Evolutionary conservation across 306 rosid species (phyloP).

Genomic region (Castanea mollissima): DNA sequence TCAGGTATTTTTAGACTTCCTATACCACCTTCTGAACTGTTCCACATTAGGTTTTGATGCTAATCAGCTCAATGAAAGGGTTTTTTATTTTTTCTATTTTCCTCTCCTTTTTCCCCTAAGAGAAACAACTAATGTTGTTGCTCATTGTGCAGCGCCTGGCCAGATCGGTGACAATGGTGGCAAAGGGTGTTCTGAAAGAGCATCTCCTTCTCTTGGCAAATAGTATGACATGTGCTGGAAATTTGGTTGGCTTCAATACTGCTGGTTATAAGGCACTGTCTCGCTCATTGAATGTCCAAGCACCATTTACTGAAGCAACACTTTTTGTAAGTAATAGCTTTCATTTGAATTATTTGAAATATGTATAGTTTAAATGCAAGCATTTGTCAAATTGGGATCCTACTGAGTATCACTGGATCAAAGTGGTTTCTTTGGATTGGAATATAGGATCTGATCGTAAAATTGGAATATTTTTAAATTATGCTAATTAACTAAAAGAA

Average conservation of each 20-base stretch:
- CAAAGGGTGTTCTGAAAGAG: conserved; percentile 93
- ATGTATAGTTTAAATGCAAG: neutral
- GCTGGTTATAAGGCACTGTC: conserved; percentile 87
- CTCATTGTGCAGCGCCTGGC: conserved; percentile 68
- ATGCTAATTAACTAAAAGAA: too few relatives aligned
- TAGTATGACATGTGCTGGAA: conserved; percentile 92
- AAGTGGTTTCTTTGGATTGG: neutral
- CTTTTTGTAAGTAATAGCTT: conserved; percentile 61
- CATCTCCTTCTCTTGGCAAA: conserved; percentile 86
- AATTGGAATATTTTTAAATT: too few relatives aligned
- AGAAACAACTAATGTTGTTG: neutral
- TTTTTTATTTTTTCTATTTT: neutral
- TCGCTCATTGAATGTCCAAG: conserved; percentile 68
- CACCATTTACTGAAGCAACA: conserved; percentile 94
- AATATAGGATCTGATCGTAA: neutral
- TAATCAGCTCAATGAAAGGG: neutral
- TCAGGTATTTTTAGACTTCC: conserved; percentile 41
- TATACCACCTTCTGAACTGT: neutral
- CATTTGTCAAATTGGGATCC: neutral
- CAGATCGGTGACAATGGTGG: conserved; percentile 76
- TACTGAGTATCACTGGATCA: neutral
- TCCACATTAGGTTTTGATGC: neutral
- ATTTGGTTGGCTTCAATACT: conserved; percentile 79
- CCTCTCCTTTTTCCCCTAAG: neutral
- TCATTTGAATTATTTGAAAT: conserved; percentile 18